Base-by-base conservation (phyloP, 495 filamentous ascomycete species). In the Daldinia decipiens region DNA sequence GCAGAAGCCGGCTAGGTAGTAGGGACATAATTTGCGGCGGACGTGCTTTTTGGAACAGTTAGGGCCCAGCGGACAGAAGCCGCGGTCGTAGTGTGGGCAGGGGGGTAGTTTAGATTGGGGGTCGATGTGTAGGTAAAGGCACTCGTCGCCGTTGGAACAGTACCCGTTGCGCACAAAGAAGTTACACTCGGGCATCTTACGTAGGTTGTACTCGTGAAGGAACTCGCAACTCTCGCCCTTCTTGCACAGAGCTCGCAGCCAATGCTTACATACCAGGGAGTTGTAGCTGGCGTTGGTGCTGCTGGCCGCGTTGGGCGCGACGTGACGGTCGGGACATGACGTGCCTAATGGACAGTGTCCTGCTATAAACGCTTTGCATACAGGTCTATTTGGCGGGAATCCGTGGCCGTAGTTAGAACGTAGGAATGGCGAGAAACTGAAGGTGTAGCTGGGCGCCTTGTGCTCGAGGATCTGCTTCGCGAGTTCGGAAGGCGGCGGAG, bases 151-250 rank as follows among this genome's bases (percentile, higher is more conserved):
- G 79, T 97, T 97, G 73, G 90, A 91, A 80, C 95, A 99, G 80
- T 95, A 97, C 62, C 92, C 93, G 76, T 93, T 92, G 65, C 93
- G 89, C 15, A 92, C 88, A 73, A 93, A 95, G 74, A 93, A 93
- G 76, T 93, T 95, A 83, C 95, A 99, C 81, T 98, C 95, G 52
- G 94, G 93, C 95, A 97, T 96, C 80, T 94, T 92, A 54, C 95
- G 90, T 71, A 99, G 87, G 84, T 99, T 98, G 85, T 96, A 99
- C 82, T 97, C 95, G 82, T 99, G 95, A 63, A 97, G 84, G 77
- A 97, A 99, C 82, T 98, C 95, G 87, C 95, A 99, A 62, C 87
- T 87, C 67, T 95, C 87, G 38, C 95, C 96, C 79, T 98, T 98
- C 79, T 98, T 99, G 85, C 95, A 99, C 26, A 99, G 89, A 0